Evolutionary conservation across 2,329 filamentous ascomycete genomes (phyloP).

Genomic region (Pseudocercospora fuligena): DNA sequence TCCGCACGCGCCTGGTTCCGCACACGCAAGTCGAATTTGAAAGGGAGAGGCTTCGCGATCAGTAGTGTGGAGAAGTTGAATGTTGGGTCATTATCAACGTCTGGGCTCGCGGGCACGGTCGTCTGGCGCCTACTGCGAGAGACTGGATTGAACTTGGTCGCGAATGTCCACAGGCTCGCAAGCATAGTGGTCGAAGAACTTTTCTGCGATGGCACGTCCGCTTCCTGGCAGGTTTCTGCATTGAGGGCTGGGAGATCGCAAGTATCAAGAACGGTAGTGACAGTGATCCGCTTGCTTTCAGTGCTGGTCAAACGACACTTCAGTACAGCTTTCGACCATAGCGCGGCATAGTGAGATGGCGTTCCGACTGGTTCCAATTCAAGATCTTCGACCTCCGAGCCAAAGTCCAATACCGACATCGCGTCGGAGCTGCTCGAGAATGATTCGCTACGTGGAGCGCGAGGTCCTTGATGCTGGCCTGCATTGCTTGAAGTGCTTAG

Average conservation of each 20-base stretch:
- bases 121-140: neutral
- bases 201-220: neutral
- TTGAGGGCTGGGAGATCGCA: neutral
- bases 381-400: neutral
- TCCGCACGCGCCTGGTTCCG: conserved; percentile 40
- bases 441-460: neutral
- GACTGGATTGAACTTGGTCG: neutral
- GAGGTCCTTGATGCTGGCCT: neutral
- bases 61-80: conserved; percentile 51
- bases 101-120: neutral
- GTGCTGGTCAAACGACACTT: neutral
- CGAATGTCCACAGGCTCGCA: neutral
- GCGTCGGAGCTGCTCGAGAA: neutral
- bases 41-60: conserved; percentile 53
- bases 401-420: neutral
- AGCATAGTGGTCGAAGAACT: neutral
- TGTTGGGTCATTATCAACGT: conserved; percentile 44
- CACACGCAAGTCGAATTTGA: conserved; percentile 48
- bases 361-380: neutral
- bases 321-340: neutral
- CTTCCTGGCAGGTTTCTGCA: neutral
- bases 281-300: neutral
- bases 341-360: neutral
- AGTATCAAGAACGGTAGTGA: neutral
- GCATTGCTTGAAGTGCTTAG: neutral